Evolutionary conservation across 768 basidiomycete genomes (phyloP).

Genomic region (Hebeloma cylindrosporum): DNA sequence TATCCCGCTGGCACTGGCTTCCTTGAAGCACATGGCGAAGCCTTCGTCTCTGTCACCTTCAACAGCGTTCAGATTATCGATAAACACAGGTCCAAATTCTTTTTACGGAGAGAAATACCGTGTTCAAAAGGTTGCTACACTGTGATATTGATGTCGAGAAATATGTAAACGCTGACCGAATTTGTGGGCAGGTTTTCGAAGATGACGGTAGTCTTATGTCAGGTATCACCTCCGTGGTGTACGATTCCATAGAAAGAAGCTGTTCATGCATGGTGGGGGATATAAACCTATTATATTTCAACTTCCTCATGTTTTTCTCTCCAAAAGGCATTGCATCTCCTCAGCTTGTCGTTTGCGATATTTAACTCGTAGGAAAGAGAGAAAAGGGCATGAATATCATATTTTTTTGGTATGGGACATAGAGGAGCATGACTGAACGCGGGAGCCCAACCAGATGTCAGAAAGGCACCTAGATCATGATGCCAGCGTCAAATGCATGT

Average conservation of each 20-base stretch:
- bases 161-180: slow-evolving; percentile 2
- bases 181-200: slow-evolving; percentile 54
- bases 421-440: slow-evolving; percentile 15
- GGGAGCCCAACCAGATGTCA: slow-evolving; percentile 13
- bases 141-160: not conserved
- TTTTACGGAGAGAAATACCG: slow-evolving; percentile 62
- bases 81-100: slow-evolving; percentile 49
- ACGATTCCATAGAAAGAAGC: slow-evolving; percentile 48
- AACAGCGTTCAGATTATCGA: slow-evolving; percentile 50
- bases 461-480: slow-evolving; percentile 17
- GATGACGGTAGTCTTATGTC: slow-evolving; percentile 61
- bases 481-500: slow-evolving; percentile 17
- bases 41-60: slow-evolving; percentile 44
- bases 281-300: not conserved
- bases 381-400: slow-evolving; percentile 26
- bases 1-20: slow-evolving; percentile 40
- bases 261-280: slow-evolving; percentile 61
- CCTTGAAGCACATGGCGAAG: slow-evolving; percentile 41
- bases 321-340: slow-evolving; percentile 32
- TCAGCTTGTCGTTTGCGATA: slow-evolving; percentile 31
- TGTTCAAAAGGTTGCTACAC: slow-evolving; percentile 49
- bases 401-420: slow-evolving; percentile 29
- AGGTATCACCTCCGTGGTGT: slow-evolving; percentile 55
- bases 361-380: slow-evolving; percentile 17
- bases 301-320: not conserved